Percentiles rank a stretch among this genome's conserved stretches.
phyloP scores from a whole-genome alignment of 345 rosid species.

The Heritiera littoralis region DNA sequence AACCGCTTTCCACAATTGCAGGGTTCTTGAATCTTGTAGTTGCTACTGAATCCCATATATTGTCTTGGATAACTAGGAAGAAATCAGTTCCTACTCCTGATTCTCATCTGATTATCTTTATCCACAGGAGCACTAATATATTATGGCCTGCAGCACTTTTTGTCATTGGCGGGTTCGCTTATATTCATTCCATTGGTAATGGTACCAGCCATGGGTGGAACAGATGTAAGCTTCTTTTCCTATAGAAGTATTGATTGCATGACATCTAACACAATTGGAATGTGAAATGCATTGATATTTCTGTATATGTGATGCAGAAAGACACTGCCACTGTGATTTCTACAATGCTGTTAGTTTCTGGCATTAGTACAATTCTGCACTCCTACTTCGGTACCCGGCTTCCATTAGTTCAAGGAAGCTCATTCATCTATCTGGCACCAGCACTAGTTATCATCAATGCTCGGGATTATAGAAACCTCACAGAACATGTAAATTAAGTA shows the following conservation, averaged over 20 bases:
- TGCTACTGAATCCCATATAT: neutral
- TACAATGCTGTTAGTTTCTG: slow-evolving; percentile 79
- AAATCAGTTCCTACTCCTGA: slow-evolving; percentile 9
- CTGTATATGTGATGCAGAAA: slow-evolving; percentile 49
- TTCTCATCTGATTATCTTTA: slow-evolving; percentile 23
- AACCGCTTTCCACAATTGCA: neutral
- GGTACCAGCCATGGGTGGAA: slow-evolving; percentile 94
- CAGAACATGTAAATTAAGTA: slow-evolving; percentile 56
- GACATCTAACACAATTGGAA: slow-evolving; percentile 7
- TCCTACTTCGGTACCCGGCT: slow-evolving; percentile 87
- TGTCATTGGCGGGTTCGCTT: slow-evolving; percentile 84
- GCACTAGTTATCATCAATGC: slow-evolving; percentile 81
- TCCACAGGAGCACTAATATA: slow-evolving; percentile 69
- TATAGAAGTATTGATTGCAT: neutral
- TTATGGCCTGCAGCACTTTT: slow-evolving; percentile 80
- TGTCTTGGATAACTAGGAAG: neutral
- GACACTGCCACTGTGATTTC: slow-evolving; percentile 88
- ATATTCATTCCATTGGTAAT: slow-evolving; percentile 84
- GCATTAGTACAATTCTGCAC: slow-evolving; percentile 72
- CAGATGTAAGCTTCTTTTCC: slow-evolving; percentile 65
- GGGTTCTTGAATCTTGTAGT: slow-evolving; percentile 17
- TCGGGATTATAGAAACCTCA: slow-evolving; percentile 71
- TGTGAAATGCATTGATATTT: slow-evolving; percentile 14
- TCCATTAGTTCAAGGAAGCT: slow-evolving; percentile 97
- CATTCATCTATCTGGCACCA: slow-evolving; percentile 86